Evolutionary conservation across 148 eudicot species (phyloP).

Genomic region (Bassia scoparia): DNA sequence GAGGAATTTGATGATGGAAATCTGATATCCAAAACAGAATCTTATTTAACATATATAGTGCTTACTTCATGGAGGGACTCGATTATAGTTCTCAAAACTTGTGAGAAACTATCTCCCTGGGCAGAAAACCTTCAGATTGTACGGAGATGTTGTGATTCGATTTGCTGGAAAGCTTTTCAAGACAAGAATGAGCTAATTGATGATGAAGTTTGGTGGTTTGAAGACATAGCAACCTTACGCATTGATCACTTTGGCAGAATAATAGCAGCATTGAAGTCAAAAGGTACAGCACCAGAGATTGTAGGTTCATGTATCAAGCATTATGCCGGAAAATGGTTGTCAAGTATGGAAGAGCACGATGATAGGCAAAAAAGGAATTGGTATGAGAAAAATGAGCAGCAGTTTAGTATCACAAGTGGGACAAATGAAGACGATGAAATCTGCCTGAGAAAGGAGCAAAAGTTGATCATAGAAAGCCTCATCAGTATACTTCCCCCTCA

Average conservation of each 20-base stretch:
- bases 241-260: constrained; percentile 64
- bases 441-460: constrained; percentile 42
- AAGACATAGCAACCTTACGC: constrained; percentile 47
- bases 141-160: constrained; percentile 64
- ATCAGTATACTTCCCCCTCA: constrained; percentile 66
- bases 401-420: constrained; percentile 43
- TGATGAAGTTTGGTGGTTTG: constrained; percentile 51
- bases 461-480: constrained; percentile 58
- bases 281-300: constrained; percentile 42
- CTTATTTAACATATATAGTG: constrained; percentile 60
- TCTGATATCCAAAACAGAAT: constrained; percentile 61
- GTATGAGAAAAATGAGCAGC: constrained; percentile 35
- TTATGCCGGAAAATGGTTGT: constrained; percentile 64
- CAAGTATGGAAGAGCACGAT: constrained; percentile 32
- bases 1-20: constrained; percentile 72
- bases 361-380: constrained; percentile 24
- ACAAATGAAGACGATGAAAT: constrained; percentile 29
- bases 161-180: constrained; percentile 50
- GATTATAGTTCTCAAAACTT: constrained; percentile 53
- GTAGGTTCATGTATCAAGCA: constrained; percentile 50
- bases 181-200: constrained; percentile 28
- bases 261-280: constrained; percentile 44
- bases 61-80: constrained; percentile 69
- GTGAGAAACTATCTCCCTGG: constrained; percentile 69
- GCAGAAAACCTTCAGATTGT: constrained; percentile 70